Percentiles rank a stretch among this genome's conserved stretches.
phyloP scores from a whole-genome alignment of 1,284 basidiomycete genomes.

The Sphaerobolus stellatus region DNA sequence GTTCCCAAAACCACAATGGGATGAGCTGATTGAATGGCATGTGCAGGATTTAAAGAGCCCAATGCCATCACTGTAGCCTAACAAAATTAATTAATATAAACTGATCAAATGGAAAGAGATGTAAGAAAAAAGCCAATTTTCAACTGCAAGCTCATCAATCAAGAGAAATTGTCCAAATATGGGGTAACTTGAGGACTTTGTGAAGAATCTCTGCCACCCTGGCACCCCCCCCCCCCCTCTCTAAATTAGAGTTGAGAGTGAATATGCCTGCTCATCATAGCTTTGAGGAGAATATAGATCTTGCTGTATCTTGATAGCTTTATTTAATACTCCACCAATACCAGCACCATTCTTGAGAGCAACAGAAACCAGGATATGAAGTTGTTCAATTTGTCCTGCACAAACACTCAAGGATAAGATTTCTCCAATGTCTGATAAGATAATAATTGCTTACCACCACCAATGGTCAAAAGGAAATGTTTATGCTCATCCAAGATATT shows the following conservation, averaged over 20 bases:
- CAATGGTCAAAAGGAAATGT: neutral
- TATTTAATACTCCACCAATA: neutral
- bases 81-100: slow-evolving; percentile 13
- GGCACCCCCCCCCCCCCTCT: neutral
- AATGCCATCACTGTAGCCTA: slow-evolving; percentile 31
- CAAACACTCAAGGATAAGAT: neutral
- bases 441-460: neutral
- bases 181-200: neutral
- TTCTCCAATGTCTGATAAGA: neutral
- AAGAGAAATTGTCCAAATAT: slow-evolving; percentile 17
- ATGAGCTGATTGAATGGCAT: slow-evolving; percentile 24
- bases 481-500: neutral
- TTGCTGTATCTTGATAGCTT: neutral
- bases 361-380: neutral
- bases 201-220: neutral
- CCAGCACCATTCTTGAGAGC: neutral
- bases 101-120: neutral
- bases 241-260: neutral
- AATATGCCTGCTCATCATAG: neutral
- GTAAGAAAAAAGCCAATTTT: slow-evolving; percentile 20
- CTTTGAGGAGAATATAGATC: neutral
- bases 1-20: slow-evolving; percentile 30
- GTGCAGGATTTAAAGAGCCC: slow-evolving; percentile 21
- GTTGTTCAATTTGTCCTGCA: neutral
- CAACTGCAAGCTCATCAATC: slow-evolving; percentile 29